Percentiles rank a stretch among this genome's conserved stretches.
Conservation (phyloP, 441 rosid species). For the Eutrema salsugineum region DNA sequence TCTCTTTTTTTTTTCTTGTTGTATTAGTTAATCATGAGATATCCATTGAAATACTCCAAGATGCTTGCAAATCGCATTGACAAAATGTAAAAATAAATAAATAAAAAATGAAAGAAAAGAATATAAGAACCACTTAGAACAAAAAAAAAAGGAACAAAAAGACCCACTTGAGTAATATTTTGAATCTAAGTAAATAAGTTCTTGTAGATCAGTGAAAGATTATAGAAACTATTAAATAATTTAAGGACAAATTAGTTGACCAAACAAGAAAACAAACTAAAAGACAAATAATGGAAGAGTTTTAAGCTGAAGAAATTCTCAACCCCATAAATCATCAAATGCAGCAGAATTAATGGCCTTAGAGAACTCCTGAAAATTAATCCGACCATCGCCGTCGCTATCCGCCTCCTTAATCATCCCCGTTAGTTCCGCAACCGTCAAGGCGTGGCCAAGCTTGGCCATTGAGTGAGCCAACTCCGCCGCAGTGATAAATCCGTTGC, state of each 20-base stretch:
- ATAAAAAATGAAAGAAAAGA: background rate
- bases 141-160: background rate
- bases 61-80: no score
- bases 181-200: background rate
- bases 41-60: no score
- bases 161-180: background rate
- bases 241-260: background rate
- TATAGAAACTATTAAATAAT: background rate
- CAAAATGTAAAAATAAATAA: no score
- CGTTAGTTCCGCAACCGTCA: conserved; percentile 74
- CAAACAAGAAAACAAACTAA: no score
- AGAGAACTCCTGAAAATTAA: conserved; percentile 72
- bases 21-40: no score
- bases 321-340: conserved; percentile 73
- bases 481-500: conserved; percentile 76
- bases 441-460: conserved; percentile 84
- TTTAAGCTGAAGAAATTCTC: background rate
- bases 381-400: conserved; percentile 83
- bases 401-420: conserved; percentile 95
- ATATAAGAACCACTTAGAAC: background rate
- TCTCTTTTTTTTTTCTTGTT: no score
- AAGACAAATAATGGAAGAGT: background rate
- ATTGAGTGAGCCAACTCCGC: conserved; percentile 87
- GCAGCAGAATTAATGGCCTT: conserved; percentile 86
- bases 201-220: background rate